Evolutionary conservation across 192 early-diverging fungal genomes (phyloP).

Genomic region (Coemansia sp.): DNA sequence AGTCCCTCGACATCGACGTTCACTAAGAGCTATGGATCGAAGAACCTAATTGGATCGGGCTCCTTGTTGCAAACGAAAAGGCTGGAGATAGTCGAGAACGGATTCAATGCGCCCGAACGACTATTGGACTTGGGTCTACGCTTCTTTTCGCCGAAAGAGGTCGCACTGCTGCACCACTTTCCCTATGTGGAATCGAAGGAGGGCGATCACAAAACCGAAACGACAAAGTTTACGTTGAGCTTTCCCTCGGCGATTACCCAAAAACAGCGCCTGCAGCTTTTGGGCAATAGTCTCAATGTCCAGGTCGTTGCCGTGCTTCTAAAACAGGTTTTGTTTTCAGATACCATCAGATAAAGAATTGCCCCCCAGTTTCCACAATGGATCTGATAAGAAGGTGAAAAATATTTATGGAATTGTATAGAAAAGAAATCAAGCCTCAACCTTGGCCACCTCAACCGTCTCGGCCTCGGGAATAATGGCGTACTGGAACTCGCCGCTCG

Average conservation of each 20-base stretch:
- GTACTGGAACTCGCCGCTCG: constrained; percentile 83
- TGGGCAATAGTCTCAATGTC: constrained; percentile 48
- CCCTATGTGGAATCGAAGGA: constrained; percentile 38
- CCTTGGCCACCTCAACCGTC: not conserved
- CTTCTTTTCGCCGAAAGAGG: constrained; percentile 80
- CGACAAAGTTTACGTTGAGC: constrained; percentile 9
- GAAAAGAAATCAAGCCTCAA: not conserved
- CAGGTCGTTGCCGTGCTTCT: constrained; percentile 43
- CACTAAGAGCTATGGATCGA: constrained; percentile 81
- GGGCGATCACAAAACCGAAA: not conserved
- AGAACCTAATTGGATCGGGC: constrained; percentile 73
- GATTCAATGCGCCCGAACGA: constrained; percentile 63
- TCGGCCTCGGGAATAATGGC: constrained; percentile 55
- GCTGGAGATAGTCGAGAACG: constrained; percentile 63
- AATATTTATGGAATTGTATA: not conserved
- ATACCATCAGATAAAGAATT: constrained; percentile 1
- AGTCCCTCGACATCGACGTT: constrained; percentile 49
- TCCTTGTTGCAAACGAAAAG: constrained; percentile 74
- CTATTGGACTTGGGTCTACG: constrained; percentile 69
- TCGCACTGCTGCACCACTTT: constrained; percentile 80
- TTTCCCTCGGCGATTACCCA: constrained; percentile 29
- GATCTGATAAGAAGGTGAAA: constrained; percentile 1
- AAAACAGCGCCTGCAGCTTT: constrained; percentile 36
- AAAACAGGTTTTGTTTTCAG: constrained; percentile 23
- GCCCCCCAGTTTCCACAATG: not conserved